phyloP scores from a whole-genome alignment of 495 filamentous ascomycete species.

The Talaromyces proteolyticus region DNA sequence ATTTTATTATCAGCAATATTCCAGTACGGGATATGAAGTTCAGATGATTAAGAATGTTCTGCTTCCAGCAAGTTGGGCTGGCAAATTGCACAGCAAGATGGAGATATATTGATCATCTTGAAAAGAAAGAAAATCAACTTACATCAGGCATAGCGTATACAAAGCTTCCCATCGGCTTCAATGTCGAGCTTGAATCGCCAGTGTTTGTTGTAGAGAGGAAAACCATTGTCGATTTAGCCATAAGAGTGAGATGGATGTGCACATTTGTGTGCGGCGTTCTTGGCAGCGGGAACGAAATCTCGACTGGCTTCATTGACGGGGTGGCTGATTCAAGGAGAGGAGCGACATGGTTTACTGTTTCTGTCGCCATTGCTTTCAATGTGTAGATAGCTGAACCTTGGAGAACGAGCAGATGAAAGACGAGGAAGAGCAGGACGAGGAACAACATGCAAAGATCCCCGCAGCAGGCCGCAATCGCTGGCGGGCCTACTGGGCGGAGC shows the following conservation, averaged over 20 bases:
- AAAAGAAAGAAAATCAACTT: constrained; percentile 19
- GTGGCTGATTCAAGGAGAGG: constrained; percentile 14
- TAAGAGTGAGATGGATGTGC: constrained; percentile 69
- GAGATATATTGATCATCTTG: not conserved
- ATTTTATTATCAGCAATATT: too few species aligned
- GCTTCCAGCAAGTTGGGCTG: too few species aligned
- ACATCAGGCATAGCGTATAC: constrained; percentile 92
- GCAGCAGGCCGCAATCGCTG: too few species aligned
- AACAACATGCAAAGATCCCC: too few species aligned
- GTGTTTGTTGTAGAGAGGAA: constrained; percentile 70
- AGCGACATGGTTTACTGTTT: not conserved
- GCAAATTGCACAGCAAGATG: too few species aligned
- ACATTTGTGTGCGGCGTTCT: constrained; percentile 70
- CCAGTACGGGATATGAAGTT: too few species aligned
- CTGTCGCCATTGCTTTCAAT: constrained; percentile 13
- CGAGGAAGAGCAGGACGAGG: too few species aligned
- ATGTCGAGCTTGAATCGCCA: constrained; percentile 38
- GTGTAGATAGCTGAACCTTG: too few species aligned
- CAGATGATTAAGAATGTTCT: too few species aligned
- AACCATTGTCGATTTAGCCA: constrained; percentile 58
- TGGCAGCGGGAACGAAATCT: constrained; percentile 75
- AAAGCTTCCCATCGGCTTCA: constrained; percentile 58
- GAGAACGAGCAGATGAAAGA: too few species aligned
- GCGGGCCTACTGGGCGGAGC: not conserved
- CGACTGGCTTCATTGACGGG: constrained; percentile 39